These are phyloP conservation scores for Umbelopsis sp. DNA, from an alignment of 192 early-diverging fungal species.

Conservation along the genomic window DNA sequence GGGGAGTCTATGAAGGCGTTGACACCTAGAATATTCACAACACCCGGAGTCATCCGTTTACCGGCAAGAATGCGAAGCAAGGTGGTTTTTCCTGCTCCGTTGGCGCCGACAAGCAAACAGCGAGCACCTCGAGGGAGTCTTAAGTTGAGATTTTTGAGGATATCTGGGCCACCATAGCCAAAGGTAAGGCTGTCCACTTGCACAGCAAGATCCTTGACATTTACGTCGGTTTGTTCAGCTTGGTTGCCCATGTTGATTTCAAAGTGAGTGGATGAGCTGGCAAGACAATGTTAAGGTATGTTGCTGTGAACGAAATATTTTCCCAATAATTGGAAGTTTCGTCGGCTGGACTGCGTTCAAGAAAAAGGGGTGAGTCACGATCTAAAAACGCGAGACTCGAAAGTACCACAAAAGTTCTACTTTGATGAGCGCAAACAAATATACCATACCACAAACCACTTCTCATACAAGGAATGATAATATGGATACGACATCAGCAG, in stretches of 20 bases:
- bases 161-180: conserved; percentile 56
- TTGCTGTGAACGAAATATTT: too few species aligned
- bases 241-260: background rate
- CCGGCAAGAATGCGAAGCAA: conserved; percentile 71
- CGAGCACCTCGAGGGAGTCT: conserved; percentile 54
- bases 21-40: conserved; percentile 61
- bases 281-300: background rate
- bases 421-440: background rate
- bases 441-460: background rate
- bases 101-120: conserved; percentile 75
- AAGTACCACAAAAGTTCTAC: too few species aligned
- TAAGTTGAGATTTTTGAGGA: conserved; percentile 59
- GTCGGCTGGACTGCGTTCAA: too few species aligned
- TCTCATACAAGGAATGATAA: background rate
- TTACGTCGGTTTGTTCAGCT: background rate
- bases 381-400: too few species aligned
- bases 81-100: conserved; percentile 73
- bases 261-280: background rate
- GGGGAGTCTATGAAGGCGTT: conserved; percentile 65
- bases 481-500: background rate
- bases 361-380: too few species aligned
- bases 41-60: conserved; percentile 61
- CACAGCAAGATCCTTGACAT: conserved; percentile 26
- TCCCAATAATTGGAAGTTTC: too few species aligned
- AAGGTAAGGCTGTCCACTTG: conserved; percentile 57